phyloP scores from a whole-genome alignment of 768 basidiomycete genomes.

The Lactarius akahatsu region DNA sequence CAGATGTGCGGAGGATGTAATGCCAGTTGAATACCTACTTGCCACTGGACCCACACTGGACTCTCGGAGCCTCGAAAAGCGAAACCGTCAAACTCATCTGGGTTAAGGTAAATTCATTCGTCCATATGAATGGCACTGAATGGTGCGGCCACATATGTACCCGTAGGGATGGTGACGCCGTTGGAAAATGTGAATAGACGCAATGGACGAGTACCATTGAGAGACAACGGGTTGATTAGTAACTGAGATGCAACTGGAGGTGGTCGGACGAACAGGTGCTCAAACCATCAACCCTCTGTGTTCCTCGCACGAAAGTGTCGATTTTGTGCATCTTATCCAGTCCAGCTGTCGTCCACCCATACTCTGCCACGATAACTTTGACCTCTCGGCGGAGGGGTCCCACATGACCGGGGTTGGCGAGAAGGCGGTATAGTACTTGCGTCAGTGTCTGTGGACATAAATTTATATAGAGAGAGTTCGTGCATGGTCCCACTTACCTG shows the following conservation, averaged over 20 bases:
- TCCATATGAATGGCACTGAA: conserved; percentile 36
- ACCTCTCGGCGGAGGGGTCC: conserved; percentile 37
- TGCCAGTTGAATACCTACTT: conserved; percentile 16
- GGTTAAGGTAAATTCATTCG: conserved; percentile 36
- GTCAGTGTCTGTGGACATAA: conserved; percentile 32
- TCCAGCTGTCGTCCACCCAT: conserved; percentile 38
- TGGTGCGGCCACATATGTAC: conserved; percentile 37
- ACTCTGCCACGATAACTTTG: conserved; percentile 30
- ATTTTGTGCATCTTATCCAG: conserved; percentile 36
- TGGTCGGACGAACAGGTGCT: conserved; percentile 27
- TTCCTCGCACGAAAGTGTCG: conserved; percentile 41
- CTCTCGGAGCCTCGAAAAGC: conserved; percentile 35
- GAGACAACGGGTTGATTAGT: background rate
- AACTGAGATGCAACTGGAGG: background rate
- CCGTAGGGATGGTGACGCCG: conserved; percentile 43
- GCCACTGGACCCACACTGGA: background rate
- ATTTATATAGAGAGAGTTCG: background rate
- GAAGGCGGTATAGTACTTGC: conserved; percentile 36
- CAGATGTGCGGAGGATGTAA: conserved; percentile 27
- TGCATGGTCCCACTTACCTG: conserved; percentile 28
- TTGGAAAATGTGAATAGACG: conserved; percentile 46
- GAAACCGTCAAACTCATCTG: conserved; percentile 43
- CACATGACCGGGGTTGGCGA: conserved; percentile 33
- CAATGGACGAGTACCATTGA: conserved; percentile 34
- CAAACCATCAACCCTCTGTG: conserved; percentile 33